These are phyloP conservation scores for Mollisia scopiformis DNA, from an alignment of 2,329 filamentous ascomycete species.

Conservation along the genomic window DNA sequence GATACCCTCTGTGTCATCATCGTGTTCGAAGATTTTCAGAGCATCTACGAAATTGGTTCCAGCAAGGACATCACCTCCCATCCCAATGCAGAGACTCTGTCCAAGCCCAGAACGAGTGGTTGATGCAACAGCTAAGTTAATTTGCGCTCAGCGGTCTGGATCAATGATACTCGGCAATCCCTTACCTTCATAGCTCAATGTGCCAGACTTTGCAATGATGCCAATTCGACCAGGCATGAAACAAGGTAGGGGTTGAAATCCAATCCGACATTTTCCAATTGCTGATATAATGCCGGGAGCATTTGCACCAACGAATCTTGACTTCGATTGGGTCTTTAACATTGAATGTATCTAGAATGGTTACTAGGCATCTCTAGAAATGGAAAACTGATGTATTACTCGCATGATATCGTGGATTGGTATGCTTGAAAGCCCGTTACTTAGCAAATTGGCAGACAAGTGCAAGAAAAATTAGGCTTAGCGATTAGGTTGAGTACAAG, in stretches of 20 bases:
- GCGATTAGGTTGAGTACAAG: too few relatives aligned
- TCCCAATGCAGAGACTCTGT: slow-evolving; percentile 73
- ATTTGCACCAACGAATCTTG: slow-evolving; percentile 72
- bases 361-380: background rate
- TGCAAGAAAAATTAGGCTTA: background rate
- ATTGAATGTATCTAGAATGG: slow-evolving; percentile 64
- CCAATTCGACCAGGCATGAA: slow-evolving; percentile 71
- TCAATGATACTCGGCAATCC: background rate
- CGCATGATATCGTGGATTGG: slow-evolving; percentile 73
- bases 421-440: slow-evolving; percentile 44
- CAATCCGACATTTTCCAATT: slow-evolving; percentile 69
- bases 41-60: slow-evolving; percentile 77
- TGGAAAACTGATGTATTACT: slow-evolving; percentile 43
- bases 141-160: slow-evolving; percentile 4
- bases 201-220: slow-evolving; percentile 75
- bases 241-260: slow-evolving; percentile 76
- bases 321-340: slow-evolving; percentile 69
- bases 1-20: slow-evolving; percentile 68
- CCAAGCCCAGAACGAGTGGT: slow-evolving; percentile 71
- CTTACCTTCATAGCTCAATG: slow-evolving; percentile 68
- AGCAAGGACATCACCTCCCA: slow-evolving; percentile 73
- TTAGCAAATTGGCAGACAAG: background rate
- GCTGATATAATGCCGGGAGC: slow-evolving; percentile 76
- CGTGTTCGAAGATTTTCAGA: slow-evolving; percentile 65
- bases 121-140: slow-evolving; percentile 61